Percentiles rank a stretch among this genome's conserved stretches.
Conservation (phyloP, 768 basidiomycete genomes). For the Macrolepiota albuminosa region DNA sequence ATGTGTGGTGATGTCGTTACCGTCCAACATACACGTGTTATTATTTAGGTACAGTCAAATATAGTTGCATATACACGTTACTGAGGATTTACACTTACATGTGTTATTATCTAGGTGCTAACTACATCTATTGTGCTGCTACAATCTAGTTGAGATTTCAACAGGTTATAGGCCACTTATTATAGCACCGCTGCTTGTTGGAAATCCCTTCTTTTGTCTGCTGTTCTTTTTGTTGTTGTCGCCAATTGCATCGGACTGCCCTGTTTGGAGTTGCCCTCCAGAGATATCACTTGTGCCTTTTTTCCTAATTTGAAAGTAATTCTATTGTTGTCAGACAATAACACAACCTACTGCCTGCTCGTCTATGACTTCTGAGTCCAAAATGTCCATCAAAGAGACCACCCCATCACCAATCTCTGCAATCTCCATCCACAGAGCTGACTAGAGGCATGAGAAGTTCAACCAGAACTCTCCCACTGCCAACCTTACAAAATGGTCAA, state of each 20-base stretch:
- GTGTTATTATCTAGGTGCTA: too few species aligned
- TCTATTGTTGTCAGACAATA: neutral
- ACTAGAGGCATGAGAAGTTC: too few species aligned
- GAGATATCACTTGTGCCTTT: neutral
- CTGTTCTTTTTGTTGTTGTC: neutral
- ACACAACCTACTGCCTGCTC: too few species aligned
- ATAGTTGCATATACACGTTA: neutral
- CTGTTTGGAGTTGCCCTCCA: neutral
- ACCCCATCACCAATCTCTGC: too few species aligned
- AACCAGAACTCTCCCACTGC: too few species aligned
- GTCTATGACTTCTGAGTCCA: too few species aligned
- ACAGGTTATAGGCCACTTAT: neutral
- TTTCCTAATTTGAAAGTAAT: neutral
- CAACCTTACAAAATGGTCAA: too few species aligned
- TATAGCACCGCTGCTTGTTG: neutral
- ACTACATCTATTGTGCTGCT: too few species aligned
- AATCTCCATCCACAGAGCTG: too few species aligned
- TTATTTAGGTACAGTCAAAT: neutral
- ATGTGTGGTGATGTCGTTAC: too few species aligned
- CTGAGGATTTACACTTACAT: neutral
- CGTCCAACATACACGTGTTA: neutral
- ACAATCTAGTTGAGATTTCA: neutral
- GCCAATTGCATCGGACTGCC: neutral
- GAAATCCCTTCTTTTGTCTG: neutral
- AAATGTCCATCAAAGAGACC: too few species aligned